Percentiles rank a stretch among this genome's conserved stretches.
These are phyloP conservation scores for Penicillium sp. DNA, from an alignment of 2,329 filamentous ascomycete species.

Conservation along the genomic window DNA sequence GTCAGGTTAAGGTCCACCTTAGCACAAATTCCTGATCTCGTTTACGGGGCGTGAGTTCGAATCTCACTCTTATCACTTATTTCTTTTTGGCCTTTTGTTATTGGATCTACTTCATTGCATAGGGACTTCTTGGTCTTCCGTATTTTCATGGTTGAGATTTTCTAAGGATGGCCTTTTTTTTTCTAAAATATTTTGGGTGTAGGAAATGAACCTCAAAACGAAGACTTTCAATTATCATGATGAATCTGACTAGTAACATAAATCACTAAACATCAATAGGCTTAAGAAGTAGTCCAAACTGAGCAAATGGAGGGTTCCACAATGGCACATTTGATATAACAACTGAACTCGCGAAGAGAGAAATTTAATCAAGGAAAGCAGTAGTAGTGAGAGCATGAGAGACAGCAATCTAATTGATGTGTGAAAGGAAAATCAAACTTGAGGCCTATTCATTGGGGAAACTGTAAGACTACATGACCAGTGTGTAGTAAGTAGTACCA, in stretches of 20 bases:
- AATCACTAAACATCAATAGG: too few relatives aligned
- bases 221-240: not conserved
- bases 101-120: too few relatives aligned
- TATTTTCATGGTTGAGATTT: too few relatives aligned
- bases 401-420: not conserved
- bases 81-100: slow-evolving; percentile 4
- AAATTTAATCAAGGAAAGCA: not conserved
- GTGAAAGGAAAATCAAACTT: not conserved
- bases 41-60: slow-evolving; percentile 25
- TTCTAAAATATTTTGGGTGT: too few relatives aligned
- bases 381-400: not conserved
- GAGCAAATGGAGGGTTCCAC: not conserved
- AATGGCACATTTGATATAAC: not conserved
- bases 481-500: not conserved
- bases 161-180: too few relatives aligned
- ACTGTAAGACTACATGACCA: not conserved
- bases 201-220: too few relatives aligned
- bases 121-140: too few relatives aligned
- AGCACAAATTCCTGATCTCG: slow-evolving; percentile 25
- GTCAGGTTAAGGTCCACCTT: slow-evolving; percentile 36
- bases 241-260: not conserved
- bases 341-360: not conserved
- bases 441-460: not conserved
- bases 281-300: not conserved
- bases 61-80: slow-evolving; percentile 25